Conservation (phyloP, 306 rosid species). For the Glycine latifolia region DNA sequence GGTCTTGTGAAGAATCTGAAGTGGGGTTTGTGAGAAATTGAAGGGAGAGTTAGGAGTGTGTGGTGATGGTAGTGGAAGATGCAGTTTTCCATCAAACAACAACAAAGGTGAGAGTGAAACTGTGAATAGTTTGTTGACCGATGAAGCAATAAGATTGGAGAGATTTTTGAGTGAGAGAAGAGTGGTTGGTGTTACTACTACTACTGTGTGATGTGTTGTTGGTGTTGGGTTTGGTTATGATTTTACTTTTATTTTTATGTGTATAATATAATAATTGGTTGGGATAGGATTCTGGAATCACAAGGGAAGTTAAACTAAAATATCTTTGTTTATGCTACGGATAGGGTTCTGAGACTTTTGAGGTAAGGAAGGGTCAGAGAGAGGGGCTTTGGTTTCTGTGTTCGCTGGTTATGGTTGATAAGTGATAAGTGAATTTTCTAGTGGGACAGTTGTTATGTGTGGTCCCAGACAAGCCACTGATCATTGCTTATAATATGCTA, state of each 20-base stretch:
- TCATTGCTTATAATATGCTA: neutral
- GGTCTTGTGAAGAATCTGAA: conserved; percentile 26
- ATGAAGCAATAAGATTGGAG: neutral
- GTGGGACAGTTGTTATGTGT: conserved; percentile 43
- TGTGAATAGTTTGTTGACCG: neutral
- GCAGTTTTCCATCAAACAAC: conserved; percentile 56
- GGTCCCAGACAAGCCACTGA: neutral
- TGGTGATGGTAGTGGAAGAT: conserved; percentile 29
- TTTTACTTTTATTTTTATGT: too few species aligned
- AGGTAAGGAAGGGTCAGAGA: conserved; percentile 18
- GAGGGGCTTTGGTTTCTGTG: conserved; percentile 34
- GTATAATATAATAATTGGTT: neutral
- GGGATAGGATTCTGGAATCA: neutral
- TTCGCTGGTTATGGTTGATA: conserved; percentile 45
- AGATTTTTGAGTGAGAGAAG: neutral
- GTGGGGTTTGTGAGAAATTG: conserved; percentile 22
- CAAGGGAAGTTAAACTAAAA: neutral
- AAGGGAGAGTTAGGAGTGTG: conserved; percentile 11
- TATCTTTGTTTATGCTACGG: conserved; percentile 22
- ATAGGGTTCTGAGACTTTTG: conserved; percentile 49
- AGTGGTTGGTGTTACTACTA: neutral
- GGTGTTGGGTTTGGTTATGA: neutral
- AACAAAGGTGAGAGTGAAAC: neutral
- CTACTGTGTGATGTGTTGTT: neutral
- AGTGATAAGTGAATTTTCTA: conserved; percentile 54